A percentile compares a stretch with the other conserved stretches of the same genome.
Evolutionary conservation across 495 filamentous ascomycete species (phyloP).

Genomic region (Penicillium tannophilum): DNA sequence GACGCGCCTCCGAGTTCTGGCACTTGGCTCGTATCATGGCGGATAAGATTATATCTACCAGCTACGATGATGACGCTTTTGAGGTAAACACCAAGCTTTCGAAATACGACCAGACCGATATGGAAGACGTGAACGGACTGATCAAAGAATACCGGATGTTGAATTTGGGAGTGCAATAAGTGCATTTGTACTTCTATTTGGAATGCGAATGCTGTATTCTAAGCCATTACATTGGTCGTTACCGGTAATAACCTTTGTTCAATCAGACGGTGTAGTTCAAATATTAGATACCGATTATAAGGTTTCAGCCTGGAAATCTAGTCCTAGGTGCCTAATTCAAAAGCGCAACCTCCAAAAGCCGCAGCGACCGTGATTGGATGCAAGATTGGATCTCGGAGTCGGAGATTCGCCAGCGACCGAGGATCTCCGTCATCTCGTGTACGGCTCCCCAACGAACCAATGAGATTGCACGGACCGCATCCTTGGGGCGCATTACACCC

Average conservation of each 20-base stretch:
- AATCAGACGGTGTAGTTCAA: no score
- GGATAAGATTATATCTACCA: constrained; percentile 17
- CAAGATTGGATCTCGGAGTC: not conserved
- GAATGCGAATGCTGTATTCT: not conserved
- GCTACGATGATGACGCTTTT: constrained; percentile 7
- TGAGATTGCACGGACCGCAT: not conserved
- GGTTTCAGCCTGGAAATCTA: no score
- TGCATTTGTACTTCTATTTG: not conserved
- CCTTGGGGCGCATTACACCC: not conserved
- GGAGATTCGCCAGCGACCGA: not conserved
- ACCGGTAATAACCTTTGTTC: no score
- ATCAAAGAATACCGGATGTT: constrained; percentile 35
- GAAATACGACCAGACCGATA: constrained; percentile 34
- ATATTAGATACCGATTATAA: no score
- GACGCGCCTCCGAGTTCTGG: constrained; percentile 33
- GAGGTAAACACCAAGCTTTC: not conserved
- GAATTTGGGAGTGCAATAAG: constrained; percentile 21
- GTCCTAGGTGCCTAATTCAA: no score
- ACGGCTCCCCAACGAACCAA: not conserved
- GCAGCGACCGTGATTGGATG: not conserved
- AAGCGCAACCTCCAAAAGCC: not conserved
- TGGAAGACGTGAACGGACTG: constrained; percentile 33
- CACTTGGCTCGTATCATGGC: constrained; percentile 31
- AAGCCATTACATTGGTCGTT: no score
- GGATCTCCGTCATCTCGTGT: not conserved